A percentile compares a stretch with the other conserved stretches of the same genome.
Evolutionary conservation across 805 yeast genomes (phyloP).

Genomic region (Barnettozyma botsteinii): DNA sequence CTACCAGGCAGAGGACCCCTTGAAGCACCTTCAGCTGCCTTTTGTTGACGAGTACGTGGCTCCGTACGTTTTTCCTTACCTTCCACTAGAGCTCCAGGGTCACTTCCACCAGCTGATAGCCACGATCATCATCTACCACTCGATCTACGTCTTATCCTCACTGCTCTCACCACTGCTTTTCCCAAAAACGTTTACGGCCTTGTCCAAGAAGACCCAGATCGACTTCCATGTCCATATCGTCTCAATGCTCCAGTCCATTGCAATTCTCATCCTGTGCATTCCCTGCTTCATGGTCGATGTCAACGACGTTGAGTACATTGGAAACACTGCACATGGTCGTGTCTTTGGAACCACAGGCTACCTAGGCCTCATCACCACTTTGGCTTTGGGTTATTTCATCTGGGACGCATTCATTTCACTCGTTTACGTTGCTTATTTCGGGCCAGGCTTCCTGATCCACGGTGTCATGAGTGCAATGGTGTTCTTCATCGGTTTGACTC

Average conservation of each 20-base stretch:
- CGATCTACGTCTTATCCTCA: slow-evolving; percentile 21
- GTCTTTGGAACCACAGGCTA: slow-evolving; percentile 63
- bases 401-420: slow-evolving; percentile 74
- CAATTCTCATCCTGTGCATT: slow-evolving; percentile 45
- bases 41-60: slow-evolving; percentile 25
- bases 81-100: slow-evolving; percentile 18
- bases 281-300: slow-evolving; percentile 2
- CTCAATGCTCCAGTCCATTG: slow-evolving; percentile 73
- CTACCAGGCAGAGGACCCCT: slow-evolving; percentile 23
- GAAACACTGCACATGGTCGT: slow-evolving; percentile 33
- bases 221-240: slow-evolving; percentile 86
- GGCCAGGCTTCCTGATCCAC: slow-evolving; percentile 68
- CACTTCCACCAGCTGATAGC: slow-evolving; percentile 31
- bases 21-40: slow-evolving; percentile 22
- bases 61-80: slow-evolving; percentile 16
- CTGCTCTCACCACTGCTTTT: slow-evolving; percentile 20
- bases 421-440: slow-evolving; percentile 52
- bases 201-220: slow-evolving; percentile 41
- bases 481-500: slow-evolving; percentile 53
- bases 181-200: slow-evolving; percentile 17
- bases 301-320: background rate
- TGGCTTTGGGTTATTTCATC: slow-evolving; percentile 72
- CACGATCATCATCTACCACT: slow-evolving; percentile 26
- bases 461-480: slow-evolving; percentile 71
- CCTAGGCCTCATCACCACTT: slow-evolving; percentile 58